Conservation (phyloP, 1,284 basidiomycete species). For the Cryptococcus sp. region DNA sequence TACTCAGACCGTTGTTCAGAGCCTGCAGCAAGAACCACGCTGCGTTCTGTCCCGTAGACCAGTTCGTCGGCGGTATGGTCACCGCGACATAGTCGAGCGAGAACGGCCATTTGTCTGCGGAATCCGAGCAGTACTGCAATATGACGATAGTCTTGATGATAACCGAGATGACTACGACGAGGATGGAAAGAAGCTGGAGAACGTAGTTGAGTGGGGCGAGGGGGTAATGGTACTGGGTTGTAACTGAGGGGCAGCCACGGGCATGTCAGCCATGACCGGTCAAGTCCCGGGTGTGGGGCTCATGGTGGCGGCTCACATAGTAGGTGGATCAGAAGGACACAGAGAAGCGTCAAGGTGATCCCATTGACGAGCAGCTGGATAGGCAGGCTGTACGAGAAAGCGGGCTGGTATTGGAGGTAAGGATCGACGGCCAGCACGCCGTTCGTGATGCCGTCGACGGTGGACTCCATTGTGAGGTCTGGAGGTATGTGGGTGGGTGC, state of each 20-base stretch:
- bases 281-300: too few relatives aligned
- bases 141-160: constrained; percentile 75
- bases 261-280: neutral
- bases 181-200: constrained; percentile 78
- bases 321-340: constrained; percentile 86
- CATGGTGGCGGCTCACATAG: constrained; percentile 53
- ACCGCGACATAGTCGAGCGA: constrained; percentile 89
- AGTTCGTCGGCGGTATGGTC: constrained; percentile 66
- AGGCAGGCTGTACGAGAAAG: constrained; percentile 80
- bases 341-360: constrained; percentile 78
- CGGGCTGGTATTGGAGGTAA: constrained; percentile 68
- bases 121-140: constrained; percentile 58
- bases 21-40: constrained; percentile 88
- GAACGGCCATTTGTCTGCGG: constrained; percentile 82
- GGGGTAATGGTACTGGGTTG: constrained; percentile 92
- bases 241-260: constrained; percentile 53
- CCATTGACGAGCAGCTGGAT: constrained; percentile 86
- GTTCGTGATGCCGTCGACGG: constrained; percentile 2
- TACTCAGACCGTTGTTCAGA: constrained; percentile 75
- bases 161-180: constrained; percentile 71
- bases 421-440: constrained; percentile 56
- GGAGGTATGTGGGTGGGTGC: neutral
- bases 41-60: constrained; percentile 66
- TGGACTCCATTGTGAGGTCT: neutral
- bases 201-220: constrained; percentile 87